phyloP scores from a whole-genome alignment of 305 asterid genomes.

The Coffea humblotiana region DNA sequence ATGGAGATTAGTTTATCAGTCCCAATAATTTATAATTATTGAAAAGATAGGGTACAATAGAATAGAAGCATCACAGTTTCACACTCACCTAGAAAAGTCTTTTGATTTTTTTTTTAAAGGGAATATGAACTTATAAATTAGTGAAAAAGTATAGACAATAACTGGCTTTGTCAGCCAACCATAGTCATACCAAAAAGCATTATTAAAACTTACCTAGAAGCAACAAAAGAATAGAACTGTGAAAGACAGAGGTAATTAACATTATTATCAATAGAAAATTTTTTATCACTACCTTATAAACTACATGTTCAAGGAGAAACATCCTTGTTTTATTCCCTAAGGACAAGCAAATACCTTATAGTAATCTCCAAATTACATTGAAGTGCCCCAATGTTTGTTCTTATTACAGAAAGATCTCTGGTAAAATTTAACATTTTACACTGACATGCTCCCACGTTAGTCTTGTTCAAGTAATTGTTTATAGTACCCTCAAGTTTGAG shows the following conservation, averaged over 20 bases:
- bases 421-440: background rate
- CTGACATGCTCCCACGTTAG: background rate
- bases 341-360: background rate
- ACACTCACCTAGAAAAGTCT: conserved; percentile 7
- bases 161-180: conserved; percentile 24
- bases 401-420: background rate
- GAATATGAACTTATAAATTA: conserved; percentile 7
- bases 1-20: conserved; percentile 10
- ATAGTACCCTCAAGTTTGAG: background rate
- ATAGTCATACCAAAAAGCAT: conserved; percentile 6
- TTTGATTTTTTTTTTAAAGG: background rate
- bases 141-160: conserved; percentile 11
- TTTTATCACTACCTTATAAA: background rate
- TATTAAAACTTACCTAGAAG: conserved; percentile 1
- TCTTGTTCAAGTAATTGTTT: background rate
- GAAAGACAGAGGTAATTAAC: conserved; percentile 8
- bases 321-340: conserved; percentile 13
- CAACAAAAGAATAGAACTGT: conserved; percentile 20
- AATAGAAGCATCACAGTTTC: conserved; percentile 30
- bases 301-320: conserved; percentile 7
- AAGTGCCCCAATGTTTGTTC: background rate
- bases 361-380: background rate
- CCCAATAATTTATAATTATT: conserved; percentile 16
- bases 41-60: conserved; percentile 16
- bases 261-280: conserved; percentile 10